Evolutionary conservation across 306 rosid species (phyloP).

Genomic region (Quercus cerris): DNA sequence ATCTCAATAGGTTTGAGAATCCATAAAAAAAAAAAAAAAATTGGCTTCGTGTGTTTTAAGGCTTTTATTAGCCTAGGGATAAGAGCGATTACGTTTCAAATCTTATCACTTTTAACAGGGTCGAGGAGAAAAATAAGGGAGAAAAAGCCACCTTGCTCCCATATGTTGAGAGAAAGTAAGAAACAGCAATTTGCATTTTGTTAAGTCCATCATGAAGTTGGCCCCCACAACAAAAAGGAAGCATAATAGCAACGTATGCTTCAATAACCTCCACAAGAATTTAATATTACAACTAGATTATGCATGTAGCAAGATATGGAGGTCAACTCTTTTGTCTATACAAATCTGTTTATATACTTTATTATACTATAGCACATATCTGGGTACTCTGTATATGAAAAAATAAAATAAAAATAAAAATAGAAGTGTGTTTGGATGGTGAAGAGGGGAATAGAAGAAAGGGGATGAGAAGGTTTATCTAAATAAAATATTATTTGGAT

Average conservation of each 20-base stretch:
- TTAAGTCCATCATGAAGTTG: conserved; percentile 13
- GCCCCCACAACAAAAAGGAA: background rate
- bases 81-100: background rate
- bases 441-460: too few relatives aligned
- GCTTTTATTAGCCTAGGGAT: too few relatives aligned
- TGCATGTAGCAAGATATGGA: background rate
- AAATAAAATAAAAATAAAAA: background rate
- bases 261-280: conserved; percentile 6
- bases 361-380: background rate
- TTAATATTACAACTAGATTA: background rate
- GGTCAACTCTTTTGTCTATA: conserved; percentile 20
- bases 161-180: background rate
- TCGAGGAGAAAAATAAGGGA: background rate
- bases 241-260: conserved; percentile 7
- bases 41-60: too few relatives aligned
- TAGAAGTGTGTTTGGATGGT: too few relatives aligned
- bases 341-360: background rate
- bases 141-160: too few relatives aligned
- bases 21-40: too few relatives aligned
- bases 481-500: too few relatives aligned
- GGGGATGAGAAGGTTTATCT: too few relatives aligned
- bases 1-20: too few relatives aligned
- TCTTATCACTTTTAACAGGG: background rate
- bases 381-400: background rate
- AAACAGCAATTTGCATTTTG: background rate